A percentile compares a stretch with the other conserved stretches of the same genome.
Evolutionary conservation across 2,329 filamentous ascomycete species (phyloP).

Genomic region (Domatiomyces catenatus): DNA sequence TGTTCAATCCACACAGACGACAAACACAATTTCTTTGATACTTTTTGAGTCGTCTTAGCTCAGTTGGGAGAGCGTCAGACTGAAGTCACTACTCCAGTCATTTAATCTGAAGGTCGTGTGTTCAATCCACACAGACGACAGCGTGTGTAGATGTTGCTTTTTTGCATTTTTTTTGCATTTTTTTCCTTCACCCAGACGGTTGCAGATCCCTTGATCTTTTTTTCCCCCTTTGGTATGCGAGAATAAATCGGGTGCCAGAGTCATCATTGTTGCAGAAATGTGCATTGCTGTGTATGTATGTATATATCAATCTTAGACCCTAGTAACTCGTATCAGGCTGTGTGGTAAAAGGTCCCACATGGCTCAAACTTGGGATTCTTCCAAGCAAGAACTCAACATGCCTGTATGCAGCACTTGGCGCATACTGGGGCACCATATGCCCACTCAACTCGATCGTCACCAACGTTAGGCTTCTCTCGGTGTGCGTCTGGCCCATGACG

Average conservation of each 20-base stretch:
- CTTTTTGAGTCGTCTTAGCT: not conserved
- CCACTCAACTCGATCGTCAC: constrained; percentile 49
- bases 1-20: not conserved
- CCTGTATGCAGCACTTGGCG: constrained; percentile 37
- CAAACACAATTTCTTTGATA: not conserved
- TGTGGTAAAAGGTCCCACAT: constrained; percentile 14
- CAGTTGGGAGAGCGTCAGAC: not conserved
- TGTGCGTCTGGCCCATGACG: constrained; percentile 53
- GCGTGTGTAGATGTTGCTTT: no score
- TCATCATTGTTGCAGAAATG: no score
- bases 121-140: not conserved
- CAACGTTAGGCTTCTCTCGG: constrained; percentile 62
- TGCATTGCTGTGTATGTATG: not conserved
- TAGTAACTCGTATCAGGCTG: constrained; percentile 9
- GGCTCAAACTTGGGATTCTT: constrained; percentile 41
- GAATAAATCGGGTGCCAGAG: no score
- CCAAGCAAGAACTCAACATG: constrained; percentile 60
- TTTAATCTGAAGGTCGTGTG: not conserved
- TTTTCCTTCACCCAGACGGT: no score
- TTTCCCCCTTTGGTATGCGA: no score
- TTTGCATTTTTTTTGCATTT: no score
- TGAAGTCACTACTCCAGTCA: not conserved
- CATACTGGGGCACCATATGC: constrained; percentile 38
- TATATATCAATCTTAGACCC: not conserved
- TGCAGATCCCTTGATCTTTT: no score